These are phyloP conservation scores for Solanum rostratum DNA, from an alignment of 257 asterid species.

Conservation along the genomic window DNA sequence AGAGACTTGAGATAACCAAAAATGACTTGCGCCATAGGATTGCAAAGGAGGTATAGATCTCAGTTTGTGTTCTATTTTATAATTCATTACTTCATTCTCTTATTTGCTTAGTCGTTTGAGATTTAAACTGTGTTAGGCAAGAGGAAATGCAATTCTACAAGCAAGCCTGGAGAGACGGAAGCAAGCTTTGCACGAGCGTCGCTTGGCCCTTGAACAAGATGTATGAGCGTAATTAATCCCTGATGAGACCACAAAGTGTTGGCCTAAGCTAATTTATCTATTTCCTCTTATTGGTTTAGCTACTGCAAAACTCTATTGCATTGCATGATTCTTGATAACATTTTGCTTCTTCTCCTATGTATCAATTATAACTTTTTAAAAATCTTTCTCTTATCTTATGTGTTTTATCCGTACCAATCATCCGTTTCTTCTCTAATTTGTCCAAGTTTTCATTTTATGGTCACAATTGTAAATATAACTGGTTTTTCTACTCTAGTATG, in stretches of 20 bases:
- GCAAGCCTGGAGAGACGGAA: constrained; percentile 95
- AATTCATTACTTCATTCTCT: neutral
- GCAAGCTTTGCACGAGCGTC: constrained; percentile 94
- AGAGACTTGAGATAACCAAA: constrained; percentile 80
- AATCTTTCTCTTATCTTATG: neutral
- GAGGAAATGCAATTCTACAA: constrained; percentile 90
- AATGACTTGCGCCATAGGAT: constrained; percentile 86
- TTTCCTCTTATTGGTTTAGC: neutral
- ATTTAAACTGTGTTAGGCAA: constrained; percentile 35
- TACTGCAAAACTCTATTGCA: neutral
- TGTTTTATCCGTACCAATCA: neutral
- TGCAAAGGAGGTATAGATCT: constrained; percentile 69
- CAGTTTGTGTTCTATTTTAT: neutral
- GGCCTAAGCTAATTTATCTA: neutral
- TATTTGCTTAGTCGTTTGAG: neutral
- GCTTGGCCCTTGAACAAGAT: constrained; percentile 93
- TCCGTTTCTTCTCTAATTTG: neutral
- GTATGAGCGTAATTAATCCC: constrained; percentile 24
- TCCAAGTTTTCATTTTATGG: neutral
- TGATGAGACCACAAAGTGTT: neutral
- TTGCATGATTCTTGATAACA: neutral
- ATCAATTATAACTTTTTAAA: neutral
- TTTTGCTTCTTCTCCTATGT: neutral
- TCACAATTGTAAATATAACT: neutral
- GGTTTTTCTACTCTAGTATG: neutral